These are phyloP conservation scores for Dacryopinax primogenitus DNA, from an alignment of 768 basidiomycete genomes.

Conservation along the genomic window DNA sequence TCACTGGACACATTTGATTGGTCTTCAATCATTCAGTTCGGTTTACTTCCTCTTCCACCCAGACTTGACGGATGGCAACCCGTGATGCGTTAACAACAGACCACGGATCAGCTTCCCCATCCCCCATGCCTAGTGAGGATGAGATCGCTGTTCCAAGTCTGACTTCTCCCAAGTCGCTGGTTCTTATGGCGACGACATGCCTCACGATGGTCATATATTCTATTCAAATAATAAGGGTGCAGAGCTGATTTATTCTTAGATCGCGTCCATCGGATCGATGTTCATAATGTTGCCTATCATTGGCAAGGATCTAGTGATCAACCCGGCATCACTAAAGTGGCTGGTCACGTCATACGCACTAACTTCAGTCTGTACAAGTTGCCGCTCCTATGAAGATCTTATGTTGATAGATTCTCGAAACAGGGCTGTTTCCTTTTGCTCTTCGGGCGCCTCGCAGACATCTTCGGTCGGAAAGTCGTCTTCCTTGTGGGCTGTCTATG, in stretches of 20 bases:
- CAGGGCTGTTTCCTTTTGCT: slow-evolving; percentile 64
- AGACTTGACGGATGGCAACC: neutral
- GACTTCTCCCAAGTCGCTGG: neutral
- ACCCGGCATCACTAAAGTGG: slow-evolving; percentile 25
- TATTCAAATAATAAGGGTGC: too few relatives aligned
- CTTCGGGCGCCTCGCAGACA: slow-evolving; percentile 65
- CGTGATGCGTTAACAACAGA: neutral
- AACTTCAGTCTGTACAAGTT: slow-evolving; percentile 14
- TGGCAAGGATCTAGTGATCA: slow-evolving; percentile 24
- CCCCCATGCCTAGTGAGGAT: neutral
- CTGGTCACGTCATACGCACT: slow-evolving; percentile 24
- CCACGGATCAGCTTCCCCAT: neutral
- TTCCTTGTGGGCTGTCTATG: slow-evolving; percentile 50
- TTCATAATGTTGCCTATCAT: slow-evolving; percentile 21
- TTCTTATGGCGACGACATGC: neutral
- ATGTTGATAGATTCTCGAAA: neutral
- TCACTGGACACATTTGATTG: too few relatives aligned
- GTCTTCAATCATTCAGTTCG: too few relatives aligned
- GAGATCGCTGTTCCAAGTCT: neutral
- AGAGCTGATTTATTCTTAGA: too few relatives aligned
- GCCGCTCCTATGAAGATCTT: neutral
- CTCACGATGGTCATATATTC: neutral
- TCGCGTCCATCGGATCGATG: slow-evolving; percentile 3
- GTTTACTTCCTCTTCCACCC: neutral
- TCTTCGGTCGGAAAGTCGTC: slow-evolving; percentile 57